These are phyloP conservation scores for Fremontodendron californicum DNA, from an alignment of 345 rosid genomes.

Conservation along the genomic window DNA sequence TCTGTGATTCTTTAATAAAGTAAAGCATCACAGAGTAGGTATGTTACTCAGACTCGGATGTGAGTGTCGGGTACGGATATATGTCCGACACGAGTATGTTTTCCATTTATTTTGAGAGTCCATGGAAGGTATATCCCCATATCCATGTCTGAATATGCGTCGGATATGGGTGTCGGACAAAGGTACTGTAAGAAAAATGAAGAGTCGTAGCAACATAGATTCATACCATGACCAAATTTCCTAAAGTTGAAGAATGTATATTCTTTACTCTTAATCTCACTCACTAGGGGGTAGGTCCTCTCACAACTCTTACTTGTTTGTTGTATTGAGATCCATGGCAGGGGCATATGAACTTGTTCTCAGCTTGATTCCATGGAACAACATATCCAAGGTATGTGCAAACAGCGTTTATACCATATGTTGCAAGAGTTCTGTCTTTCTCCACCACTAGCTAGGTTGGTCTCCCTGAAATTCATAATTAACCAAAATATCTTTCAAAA, in stretches of 20 bases:
- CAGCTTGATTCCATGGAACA: slow-evolving; percentile 79
- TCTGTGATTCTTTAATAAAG: not conserved
- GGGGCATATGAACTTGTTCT: slow-evolving; percentile 89
- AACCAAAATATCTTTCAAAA: not conserved
- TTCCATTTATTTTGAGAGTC: too few relatives aligned
- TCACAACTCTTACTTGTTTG: slow-evolving; percentile 83
- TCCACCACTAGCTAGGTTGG: slow-evolving; percentile 92
- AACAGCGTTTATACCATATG: slow-evolving; percentile 76
- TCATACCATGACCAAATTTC: not conserved
- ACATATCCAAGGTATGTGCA: slow-evolving; percentile 97
- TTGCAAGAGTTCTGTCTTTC: slow-evolving; percentile 74
- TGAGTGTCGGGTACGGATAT: too few relatives aligned
- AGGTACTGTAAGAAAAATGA: too few relatives aligned
- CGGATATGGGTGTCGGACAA: too few relatives aligned
- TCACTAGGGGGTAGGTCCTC: slow-evolving; percentile 96
- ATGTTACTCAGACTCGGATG: too few relatives aligned
- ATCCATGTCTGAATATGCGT: too few relatives aligned
- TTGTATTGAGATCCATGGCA: slow-evolving; percentile 98
- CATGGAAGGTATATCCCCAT: too few relatives aligned
- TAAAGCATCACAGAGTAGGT: not conserved
- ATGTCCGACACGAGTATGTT: too few relatives aligned
- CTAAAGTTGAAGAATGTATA: not conserved
- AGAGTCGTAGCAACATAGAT: too few relatives aligned
- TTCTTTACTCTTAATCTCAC: slow-evolving; percentile 8
- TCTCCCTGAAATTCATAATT: slow-evolving; percentile 57